Conservation (phyloP, 2,329 filamentous ascomycete species). For the Endothia cerciana region DNA sequence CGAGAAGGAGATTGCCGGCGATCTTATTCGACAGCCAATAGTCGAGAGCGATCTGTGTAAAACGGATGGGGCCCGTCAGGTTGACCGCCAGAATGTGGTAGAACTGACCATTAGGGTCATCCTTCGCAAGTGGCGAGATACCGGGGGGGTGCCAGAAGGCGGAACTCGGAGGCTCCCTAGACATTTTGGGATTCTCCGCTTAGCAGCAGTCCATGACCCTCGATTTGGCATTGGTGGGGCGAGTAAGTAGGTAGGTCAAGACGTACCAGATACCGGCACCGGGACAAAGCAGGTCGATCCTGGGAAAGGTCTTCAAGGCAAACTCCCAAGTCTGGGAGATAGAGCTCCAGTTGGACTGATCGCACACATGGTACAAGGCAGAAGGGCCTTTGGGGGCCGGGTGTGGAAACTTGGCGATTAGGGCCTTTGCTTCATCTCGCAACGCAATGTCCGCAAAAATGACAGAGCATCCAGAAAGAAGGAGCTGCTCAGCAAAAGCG, state of each 20-base stretch:
- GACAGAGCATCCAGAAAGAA: slow-evolving; percentile 35
- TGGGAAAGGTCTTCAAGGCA: slow-evolving; percentile 30
- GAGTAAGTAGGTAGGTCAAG: neutral
- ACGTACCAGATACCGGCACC: slow-evolving; percentile 28
- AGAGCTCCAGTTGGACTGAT: slow-evolving; percentile 35
- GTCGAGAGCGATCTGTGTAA: slow-evolving; percentile 35
- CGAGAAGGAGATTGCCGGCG: slow-evolving; percentile 19
- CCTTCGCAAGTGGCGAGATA: slow-evolving; percentile 28
- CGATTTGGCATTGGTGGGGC: neutral
- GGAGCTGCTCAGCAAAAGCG: slow-evolving; percentile 31
- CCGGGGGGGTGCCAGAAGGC: slow-evolving; percentile 34
- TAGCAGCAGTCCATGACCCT: neutral
- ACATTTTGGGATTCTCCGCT: neutral
- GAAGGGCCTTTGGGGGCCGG: slow-evolving; percentile 11
- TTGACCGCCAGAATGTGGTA: slow-evolving; percentile 34
- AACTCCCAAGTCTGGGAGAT: slow-evolving; percentile 32
- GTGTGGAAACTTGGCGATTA: slow-evolving; percentile 27
- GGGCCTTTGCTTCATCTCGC: slow-evolving; percentile 32
- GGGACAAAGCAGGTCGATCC: slow-evolving; percentile 31
- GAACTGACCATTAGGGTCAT: slow-evolving; percentile 28
- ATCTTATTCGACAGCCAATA: slow-evolving; percentile 29
- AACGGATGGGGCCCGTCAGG: slow-evolving; percentile 31
- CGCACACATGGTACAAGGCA: slow-evolving; percentile 26
- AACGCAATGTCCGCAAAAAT: slow-evolving; percentile 35
- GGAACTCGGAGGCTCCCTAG: slow-evolving; percentile 32